Conservation (phyloP, 2,329 filamentous ascomycete species). For the Diaporthe destruens region DNA sequence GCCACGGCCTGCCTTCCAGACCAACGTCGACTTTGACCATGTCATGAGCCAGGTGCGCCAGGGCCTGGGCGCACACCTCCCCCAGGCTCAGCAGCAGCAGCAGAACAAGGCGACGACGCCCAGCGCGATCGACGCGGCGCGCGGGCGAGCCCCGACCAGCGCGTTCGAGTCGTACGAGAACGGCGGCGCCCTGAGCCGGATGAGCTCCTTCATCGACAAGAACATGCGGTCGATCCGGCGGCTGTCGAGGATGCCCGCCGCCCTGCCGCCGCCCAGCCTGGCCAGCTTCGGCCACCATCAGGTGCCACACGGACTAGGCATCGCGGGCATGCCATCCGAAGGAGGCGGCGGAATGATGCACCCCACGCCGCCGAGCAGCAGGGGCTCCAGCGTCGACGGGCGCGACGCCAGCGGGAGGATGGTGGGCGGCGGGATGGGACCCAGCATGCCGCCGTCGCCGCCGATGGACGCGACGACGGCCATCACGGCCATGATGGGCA, state of each 20-base stretch:
- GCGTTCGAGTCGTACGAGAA: constrained; percentile 58
- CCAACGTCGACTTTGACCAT: constrained; percentile 59
- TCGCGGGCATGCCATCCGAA: constrained; percentile 29
- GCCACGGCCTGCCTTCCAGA: constrained; percentile 42
- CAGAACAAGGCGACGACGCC: constrained; percentile 49
- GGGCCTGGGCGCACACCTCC: constrained; percentile 46
- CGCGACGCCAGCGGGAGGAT: constrained; percentile 38
- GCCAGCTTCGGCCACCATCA: constrained; percentile 49
- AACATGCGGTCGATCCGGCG: constrained; percentile 59
- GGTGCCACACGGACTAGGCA: constrained; percentile 35
- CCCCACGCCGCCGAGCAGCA: constrained; percentile 52
- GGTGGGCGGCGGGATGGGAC: constrained; percentile 1
- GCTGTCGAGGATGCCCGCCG: constrained; percentile 55
- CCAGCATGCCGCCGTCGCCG: constrained; percentile 47
- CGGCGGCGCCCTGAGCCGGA: constrained; percentile 56
- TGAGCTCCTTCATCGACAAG: constrained; percentile 58
- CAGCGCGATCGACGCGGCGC: constrained; percentile 57
- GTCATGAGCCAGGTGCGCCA: constrained; percentile 58
- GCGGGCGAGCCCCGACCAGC: constrained; percentile 52
- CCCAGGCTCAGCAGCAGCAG: constrained; percentile 42
- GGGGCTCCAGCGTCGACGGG: constrained; percentile 48
- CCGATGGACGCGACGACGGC: constrained; percentile 48
- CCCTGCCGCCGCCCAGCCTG: constrained; percentile 50
- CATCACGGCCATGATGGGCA: constrained; percentile 51
- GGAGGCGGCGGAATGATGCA: neutral